Evolutionary conservation across 2,329 filamentous ascomycete species (phyloP).

Genomic region (Emmonsiellopsis sp.): DNA sequence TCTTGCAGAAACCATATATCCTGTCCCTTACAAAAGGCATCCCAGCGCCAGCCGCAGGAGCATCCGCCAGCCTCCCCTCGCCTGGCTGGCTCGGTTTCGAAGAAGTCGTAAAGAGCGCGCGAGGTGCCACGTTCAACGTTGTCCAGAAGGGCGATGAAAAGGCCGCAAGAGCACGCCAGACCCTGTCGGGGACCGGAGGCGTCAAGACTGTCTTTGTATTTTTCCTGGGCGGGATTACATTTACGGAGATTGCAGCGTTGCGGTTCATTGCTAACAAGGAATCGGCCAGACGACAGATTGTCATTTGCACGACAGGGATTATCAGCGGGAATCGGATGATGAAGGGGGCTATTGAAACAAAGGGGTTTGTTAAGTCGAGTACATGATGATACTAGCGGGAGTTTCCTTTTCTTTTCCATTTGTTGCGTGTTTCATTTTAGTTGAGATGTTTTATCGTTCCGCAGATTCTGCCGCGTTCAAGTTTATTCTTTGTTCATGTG

Average conservation of each 20-base stretch:
- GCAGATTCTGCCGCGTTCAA: too few relatives aligned
- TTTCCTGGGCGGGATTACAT: slow-evolving; percentile 92
- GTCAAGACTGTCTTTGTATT: slow-evolving; percentile 92
- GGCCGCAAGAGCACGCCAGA: slow-evolving; percentile 73
- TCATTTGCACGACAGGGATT: slow-evolving; percentile 88
- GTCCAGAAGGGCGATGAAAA: slow-evolving; percentile 88
- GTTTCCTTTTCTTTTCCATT: not conserved
- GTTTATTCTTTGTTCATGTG: too few relatives aligned
- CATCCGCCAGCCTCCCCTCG: slow-evolving; percentile 48
- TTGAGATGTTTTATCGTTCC: not conserved
- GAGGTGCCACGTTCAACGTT: slow-evolving; percentile 84
- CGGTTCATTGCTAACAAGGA: slow-evolving; percentile 81
- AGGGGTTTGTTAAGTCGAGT: slow-evolving; percentile 36
- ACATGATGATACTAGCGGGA: not conserved
- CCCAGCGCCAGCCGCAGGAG: slow-evolving; percentile 38
- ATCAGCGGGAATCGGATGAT: slow-evolving; percentile 86
- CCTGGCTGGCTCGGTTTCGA: slow-evolving; percentile 93
- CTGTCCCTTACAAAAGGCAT: slow-evolving; percentile 59
- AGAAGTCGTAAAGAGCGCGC: slow-evolving; percentile 76
- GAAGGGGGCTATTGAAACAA: slow-evolving; percentile 69
- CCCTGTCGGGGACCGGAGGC: slow-evolving; percentile 64
- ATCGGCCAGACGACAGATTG: slow-evolving; percentile 68
- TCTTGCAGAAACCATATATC: slow-evolving; percentile 83
- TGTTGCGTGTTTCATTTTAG: not conserved
- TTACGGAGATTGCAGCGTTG: slow-evolving; percentile 89